Conservation (phyloP, 768 basidiomycete species). For the Mycena amicta region DNA sequence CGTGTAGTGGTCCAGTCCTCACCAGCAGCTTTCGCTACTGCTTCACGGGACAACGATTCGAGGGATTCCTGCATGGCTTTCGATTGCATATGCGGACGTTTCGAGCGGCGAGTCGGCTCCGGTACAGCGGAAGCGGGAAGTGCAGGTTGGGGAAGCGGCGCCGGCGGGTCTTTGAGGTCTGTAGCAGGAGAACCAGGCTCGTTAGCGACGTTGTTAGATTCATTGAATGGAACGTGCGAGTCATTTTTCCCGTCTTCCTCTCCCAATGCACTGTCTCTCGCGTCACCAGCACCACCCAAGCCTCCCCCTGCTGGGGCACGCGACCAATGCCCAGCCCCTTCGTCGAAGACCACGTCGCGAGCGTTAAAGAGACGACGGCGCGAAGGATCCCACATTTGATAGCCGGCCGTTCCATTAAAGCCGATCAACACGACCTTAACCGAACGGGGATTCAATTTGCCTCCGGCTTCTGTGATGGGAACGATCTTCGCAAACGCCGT, state of each 20-base stretch:
- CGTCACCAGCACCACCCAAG: neutral
- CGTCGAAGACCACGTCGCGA: constrained; percentile 30
- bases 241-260: neutral
- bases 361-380: constrained; percentile 19
- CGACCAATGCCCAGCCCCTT: constrained; percentile 18
- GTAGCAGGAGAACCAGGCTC: neutral
- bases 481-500: constrained; percentile 30
- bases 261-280: neutral
- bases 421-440: constrained; percentile 25
- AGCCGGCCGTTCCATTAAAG: constrained; percentile 23
- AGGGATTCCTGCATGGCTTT: neutral
- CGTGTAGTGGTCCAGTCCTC: constrained; percentile 6
- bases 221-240: neutral
- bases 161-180: neutral
- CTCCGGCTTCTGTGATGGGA: constrained; percentile 8
- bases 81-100: neutral
- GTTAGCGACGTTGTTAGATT: neutral
- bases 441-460: constrained; percentile 13
- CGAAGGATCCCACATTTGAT: constrained; percentile 21
- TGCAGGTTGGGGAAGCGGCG: neutral
- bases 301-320: constrained; percentile 4
- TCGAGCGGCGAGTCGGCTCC: constrained; percentile 4
- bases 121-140: neutral
- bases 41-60: neutral
- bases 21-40: constrained; percentile 4